phyloP scores from a whole-genome alignment of 257 asterid species.

The Solanum commersonii region DNA sequence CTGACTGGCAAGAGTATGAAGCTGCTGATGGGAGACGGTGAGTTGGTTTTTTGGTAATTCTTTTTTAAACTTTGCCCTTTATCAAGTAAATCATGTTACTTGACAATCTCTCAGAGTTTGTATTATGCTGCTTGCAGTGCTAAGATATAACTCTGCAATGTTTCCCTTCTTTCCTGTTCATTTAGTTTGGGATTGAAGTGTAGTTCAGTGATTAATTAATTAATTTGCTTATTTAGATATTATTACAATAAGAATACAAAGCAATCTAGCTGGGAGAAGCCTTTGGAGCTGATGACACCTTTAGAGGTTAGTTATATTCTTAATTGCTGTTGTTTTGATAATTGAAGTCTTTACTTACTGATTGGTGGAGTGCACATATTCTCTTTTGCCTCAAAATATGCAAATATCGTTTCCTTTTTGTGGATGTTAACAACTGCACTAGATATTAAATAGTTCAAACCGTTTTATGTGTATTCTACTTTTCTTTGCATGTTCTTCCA shows the following conservation, averaged over 20 bases:
- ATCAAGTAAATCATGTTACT: not conserved
- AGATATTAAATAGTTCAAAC: constrained; percentile 24
- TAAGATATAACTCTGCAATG: not conserved
- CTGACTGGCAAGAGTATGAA: constrained; percentile 94
- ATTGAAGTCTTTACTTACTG: not conserved
- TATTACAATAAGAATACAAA: constrained; percentile 82
- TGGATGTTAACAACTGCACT: constrained; percentile 36
- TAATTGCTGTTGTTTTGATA: constrained; percentile 8
- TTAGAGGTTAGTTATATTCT: constrained; percentile 64
- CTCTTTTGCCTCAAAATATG: constrained; percentile 21
- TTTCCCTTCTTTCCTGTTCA: not conserved
- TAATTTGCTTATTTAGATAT: constrained; percentile 41
- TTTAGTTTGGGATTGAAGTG: not conserved
- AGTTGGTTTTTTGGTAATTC: constrained; percentile 1
- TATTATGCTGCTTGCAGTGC: not conserved
- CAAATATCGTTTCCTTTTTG: constrained; percentile 14
- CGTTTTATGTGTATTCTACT: constrained; percentile 52
- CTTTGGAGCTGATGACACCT: constrained; percentile 87
- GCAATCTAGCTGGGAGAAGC: constrained; percentile 99
- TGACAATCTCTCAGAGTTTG: not conserved
- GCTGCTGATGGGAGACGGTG: constrained; percentile 94
- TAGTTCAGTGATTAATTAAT: not conserved
- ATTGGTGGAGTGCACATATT: constrained; percentile 1
- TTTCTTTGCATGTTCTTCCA: constrained; percentile 80
- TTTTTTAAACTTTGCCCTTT: not conserved